phyloP scores from a whole-genome alignment of 495 filamentous ascomycete species.

The Lepraria neglecta region DNA sequence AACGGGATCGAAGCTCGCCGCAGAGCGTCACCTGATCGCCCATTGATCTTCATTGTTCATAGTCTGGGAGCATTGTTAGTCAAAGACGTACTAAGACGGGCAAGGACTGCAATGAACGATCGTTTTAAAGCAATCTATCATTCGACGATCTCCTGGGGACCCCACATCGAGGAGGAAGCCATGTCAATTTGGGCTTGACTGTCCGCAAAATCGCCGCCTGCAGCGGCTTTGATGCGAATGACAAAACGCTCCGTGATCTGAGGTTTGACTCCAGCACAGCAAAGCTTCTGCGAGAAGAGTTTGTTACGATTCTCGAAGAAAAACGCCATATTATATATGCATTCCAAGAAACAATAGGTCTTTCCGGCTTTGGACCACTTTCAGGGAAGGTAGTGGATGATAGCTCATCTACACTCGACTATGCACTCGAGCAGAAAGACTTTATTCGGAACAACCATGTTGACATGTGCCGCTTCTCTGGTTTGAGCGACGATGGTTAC shows the following conservation, averaged over 20 bases:
- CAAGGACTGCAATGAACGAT: no score
- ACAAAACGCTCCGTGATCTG: conserved; percentile 8
- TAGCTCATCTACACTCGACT: conserved; percentile 11
- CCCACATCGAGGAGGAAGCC: conserved; percentile 16
- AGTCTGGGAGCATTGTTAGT: not conserved
- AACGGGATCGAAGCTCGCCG: not conserved
- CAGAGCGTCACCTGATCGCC: not conserved
- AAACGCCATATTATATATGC: not conserved
- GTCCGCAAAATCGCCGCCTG: conserved; percentile 7
- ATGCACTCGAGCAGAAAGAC: not conserved
- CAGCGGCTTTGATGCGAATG: conserved; percentile 13
- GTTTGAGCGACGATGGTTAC: conserved; percentile 14
- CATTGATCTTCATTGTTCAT: conserved; percentile 1
- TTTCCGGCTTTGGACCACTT: not conserved
- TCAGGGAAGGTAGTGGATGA: conserved; percentile 14
- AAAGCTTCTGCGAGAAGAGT: conserved; percentile 14
- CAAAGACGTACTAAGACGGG: not conserved
- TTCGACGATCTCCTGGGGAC: conserved; percentile 14
- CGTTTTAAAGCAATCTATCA: no score
- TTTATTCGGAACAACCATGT: conserved; percentile 20
- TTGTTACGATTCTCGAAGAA: conserved; percentile 10
- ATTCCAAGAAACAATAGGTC: conserved; percentile 18
- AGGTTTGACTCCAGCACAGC: not conserved
- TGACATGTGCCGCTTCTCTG: conserved; percentile 19
- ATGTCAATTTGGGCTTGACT: conserved; percentile 14